phyloP scores from a whole-genome alignment of 768 basidiomycete genomes.

The Hemileccinum impolitum region DNA sequence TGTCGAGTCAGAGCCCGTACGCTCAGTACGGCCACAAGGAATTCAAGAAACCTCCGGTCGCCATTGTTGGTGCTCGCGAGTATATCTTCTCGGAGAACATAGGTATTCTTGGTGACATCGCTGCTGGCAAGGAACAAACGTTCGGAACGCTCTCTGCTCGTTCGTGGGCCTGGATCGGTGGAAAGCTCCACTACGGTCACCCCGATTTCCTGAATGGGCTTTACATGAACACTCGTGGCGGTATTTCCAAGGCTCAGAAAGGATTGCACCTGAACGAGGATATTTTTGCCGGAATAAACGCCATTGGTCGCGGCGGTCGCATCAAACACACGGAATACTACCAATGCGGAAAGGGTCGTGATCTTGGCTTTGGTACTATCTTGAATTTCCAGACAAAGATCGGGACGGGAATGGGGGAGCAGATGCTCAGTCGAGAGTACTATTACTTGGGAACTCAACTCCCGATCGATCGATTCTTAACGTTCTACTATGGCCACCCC shows the following conservation, averaged over 20 bases:
- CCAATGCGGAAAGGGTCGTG: conserved; percentile 98
- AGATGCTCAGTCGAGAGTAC: conserved; percentile 98
- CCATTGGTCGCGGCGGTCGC: conserved; percentile 91
- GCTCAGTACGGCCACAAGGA: conserved; percentile 86
- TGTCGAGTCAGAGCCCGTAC: conserved; percentile 88
- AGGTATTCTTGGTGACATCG: conserved; percentile 96
- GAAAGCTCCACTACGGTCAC: conserved; percentile 98
- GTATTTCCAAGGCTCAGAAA: conserved; percentile 98
- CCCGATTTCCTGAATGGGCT: conserved; percentile 98
- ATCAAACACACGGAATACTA: conserved; percentile 99
- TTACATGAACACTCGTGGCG: conserved; percentile 98
- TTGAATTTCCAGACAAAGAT: conserved; percentile 99
- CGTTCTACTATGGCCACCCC: conserved; percentile 99
- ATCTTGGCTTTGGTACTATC: conserved; percentile 98
- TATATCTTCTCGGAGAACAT: conserved; percentile 99
- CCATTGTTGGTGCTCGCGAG: conserved; percentile 97
- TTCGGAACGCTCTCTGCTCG: conserved; percentile 98
- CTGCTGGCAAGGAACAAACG: conserved; percentile 99
- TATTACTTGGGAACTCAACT: conserved; percentile 98
- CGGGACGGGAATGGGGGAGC: conserved; percentile 99
- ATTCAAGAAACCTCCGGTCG: conserved; percentile 84
- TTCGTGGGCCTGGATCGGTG: conserved; percentile 95
- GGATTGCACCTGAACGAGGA: conserved; percentile 99
- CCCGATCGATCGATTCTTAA: conserved; percentile 97
- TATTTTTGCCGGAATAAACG: conserved; percentile 99